Base-by-base conservation (phyloP, 495 filamentous ascomycete species). In the Penicillium canescens region DNA sequence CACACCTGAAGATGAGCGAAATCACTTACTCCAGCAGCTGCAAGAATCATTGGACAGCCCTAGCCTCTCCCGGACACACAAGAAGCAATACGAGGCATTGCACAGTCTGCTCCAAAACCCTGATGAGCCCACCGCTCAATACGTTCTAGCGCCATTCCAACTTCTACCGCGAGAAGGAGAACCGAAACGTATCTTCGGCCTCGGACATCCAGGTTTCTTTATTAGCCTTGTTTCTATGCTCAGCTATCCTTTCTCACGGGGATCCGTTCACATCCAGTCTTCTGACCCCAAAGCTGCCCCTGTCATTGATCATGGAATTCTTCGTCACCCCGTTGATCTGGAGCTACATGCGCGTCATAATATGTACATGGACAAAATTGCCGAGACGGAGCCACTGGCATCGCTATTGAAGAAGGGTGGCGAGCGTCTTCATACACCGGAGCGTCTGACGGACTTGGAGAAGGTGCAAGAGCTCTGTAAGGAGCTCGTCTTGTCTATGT, bases 191-290 rank as follows among this genome's bases (percentile, higher is more conserved):
- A 28, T 63, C 4, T 63, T 61, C n/a, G 33, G 52, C 3, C 33
- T 61, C 20, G 18, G 36, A 0, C 36, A 62, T 12, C 59, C 65
- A 10, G 68, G 63, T 9, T 68, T 72, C 54, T 74, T 78, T 52
- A 70, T 76, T 4, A 69, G 72, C 42, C 63, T 76, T 52, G 62
- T 64, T 9, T 69, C 59, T 7, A 23, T 68, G 23, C 59, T 76
- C 0, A 61, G 73, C 18, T 74, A 81, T 20, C 81, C 82, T 2
- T 69, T 82, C 12, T 83, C 80, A 1, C 77, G 81, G 1, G 83
- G 82, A 3, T 74, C 58, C 14, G 74, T 82, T 28, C 83, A 85
- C 60, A 77, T 83, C 36, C 54, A 57, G 0, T 70, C 68, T 11
- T 6, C 66, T 3, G 69, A 77, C 45, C 42, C 68, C 0, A 28